A percentile compares a stretch with the other conserved stretches of the same genome.
Conservation (phyloP, 345 rosid genomes). For the Citropsis articulata region DNA sequence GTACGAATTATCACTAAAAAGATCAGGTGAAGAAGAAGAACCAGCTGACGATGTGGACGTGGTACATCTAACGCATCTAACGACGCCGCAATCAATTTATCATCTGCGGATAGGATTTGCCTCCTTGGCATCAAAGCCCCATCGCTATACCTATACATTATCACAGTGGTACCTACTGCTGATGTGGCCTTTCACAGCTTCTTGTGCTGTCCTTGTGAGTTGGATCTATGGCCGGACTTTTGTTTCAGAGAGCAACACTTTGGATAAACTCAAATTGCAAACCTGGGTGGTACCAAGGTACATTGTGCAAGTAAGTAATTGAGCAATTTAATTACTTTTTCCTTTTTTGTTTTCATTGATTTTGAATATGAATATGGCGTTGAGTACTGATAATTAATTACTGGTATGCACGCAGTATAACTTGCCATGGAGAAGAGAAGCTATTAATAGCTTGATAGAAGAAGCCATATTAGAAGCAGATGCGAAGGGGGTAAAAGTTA, state of each 20-base stretch:
- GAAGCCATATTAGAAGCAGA: slow-evolving; percentile 43
- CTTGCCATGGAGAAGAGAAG: slow-evolving; percentile 15
- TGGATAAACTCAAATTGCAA: slow-evolving; percentile 35
- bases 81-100: slow-evolving; percentile 40
- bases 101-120: slow-evolving; percentile 43
- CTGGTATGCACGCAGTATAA: slow-evolving; percentile 2
- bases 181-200: slow-evolving; percentile 36
- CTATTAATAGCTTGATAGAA: slow-evolving; percentile 34
- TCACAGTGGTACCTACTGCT: slow-evolving; percentile 19
- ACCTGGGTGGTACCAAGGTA: slow-evolving; percentile 47
- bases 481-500: slow-evolving; percentile 31
- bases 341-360: too few relatives aligned
- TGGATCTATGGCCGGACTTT: slow-evolving; percentile 23
- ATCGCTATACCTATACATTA: background rate
- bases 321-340: too few relatives aligned
- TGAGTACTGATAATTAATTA: too few relatives aligned
- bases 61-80: slow-evolving; percentile 44
- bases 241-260: slow-evolving; percentile 28
- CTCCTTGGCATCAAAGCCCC: slow-evolving; percentile 38
- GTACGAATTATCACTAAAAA: slow-evolving; percentile 26
- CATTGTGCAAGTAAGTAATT: slow-evolving; percentile 30
- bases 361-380: too few relatives aligned
- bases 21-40: slow-evolving; percentile 19
- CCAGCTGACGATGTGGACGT: slow-evolving; percentile 15
- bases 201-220: slow-evolving; percentile 19